Base-by-base conservation (phyloP, 2,329 filamentous ascomycete genomes). In the Microcera coccophila region DNA sequence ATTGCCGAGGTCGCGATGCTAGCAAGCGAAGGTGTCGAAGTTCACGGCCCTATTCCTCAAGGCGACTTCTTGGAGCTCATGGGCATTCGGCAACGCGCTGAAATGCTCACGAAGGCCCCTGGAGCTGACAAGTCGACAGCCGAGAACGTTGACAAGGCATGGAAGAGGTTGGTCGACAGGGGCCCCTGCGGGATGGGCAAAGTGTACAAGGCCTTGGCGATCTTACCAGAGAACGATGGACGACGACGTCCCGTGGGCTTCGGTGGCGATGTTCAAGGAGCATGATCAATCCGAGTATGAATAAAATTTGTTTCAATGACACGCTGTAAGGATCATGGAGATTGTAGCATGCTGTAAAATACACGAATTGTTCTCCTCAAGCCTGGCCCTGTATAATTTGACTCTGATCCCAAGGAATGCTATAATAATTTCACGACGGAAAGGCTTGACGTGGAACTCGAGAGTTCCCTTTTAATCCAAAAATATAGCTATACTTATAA, bases 1-100 rank as follows among this genome's bases (percentile, higher is more conserved):
- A 70, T 98, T 1, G 90, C 90, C 0, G 90, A 97, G 62, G 76
- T 85, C 2, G 90, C 90, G 0, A 75, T 87, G 35, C 71, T 77
- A 29, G 86, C 87, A 0, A 90, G 84, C 52, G 77, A 83, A 1
- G 85, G 83, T 2, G 82, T 97, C 4, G 93, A 98, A 65, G 87
- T 95, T 5, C 90, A 97, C 59, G 93, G 93, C 0, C 93, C 93
- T 0, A 83, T 95, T 2, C 81, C 90, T 48, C 93, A 98, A 67
- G 88, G 81, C 0, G 72, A 76, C 29, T 98, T 95, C 64, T 67
- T 98, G 29, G 75, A 78, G 34, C 72, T 75, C 2, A 87, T 98
- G 84, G 93, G 93, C 0, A 90, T 95, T 45, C 74, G 76, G 48
- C 83, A 94, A 68, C 77, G 90, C 39, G 87, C 85, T 34, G 74